Evolutionary conservation across 331 rosid species (phyloP), one percentile per base, ranked within the genome.

Genomic region (Dryas integrifolia): DNA sequence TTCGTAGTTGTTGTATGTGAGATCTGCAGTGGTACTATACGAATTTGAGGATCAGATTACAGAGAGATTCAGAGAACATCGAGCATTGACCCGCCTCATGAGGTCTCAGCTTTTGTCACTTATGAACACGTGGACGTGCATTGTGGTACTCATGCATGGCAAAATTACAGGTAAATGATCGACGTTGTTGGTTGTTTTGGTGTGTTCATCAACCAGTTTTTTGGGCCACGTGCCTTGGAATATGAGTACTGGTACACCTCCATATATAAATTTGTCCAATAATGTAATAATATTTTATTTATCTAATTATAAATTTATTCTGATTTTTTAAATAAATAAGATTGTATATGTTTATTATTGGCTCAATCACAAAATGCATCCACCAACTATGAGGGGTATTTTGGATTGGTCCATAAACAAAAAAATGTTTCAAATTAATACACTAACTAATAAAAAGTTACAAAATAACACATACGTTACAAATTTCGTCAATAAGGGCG

Each of bases 71-170:
- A 39, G 49, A 39, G 3, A n/a, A 61, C 30, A 41, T 62, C 9
- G 38, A 35, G 14, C 0, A 14, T 62, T 62, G 49, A 62, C 67
- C 48, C 48, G 48, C 26, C 7, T 6, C 3, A 13, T 59, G 24
- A 59, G 12, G 67, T 6, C 14, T 39, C 24, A 15, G 64, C 65
- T 59, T 64, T 24, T 44, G 72, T 62, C 69, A 62, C 12, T 64
- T 45, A 46, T 10, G 30, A 62, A 58, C 63, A 81, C 56, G 84
- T 72, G 62, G 75, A 51, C n/a, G 44, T 21, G 53, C 18, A 43
- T 35, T 72, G 76, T n/a, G 79, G 72, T 53, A 49, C 38, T n/a
- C 26, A 46, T 44, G 75, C 77, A 67, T 76, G 76, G 48, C 14
- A 56, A 71, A 53, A 12, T 81, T 30, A 67, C 81, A 72, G 69